These are phyloP conservation scores for Corymbia maculata DNA, from an alignment of 345 rosid species.

Conservation along the genomic window DNA sequence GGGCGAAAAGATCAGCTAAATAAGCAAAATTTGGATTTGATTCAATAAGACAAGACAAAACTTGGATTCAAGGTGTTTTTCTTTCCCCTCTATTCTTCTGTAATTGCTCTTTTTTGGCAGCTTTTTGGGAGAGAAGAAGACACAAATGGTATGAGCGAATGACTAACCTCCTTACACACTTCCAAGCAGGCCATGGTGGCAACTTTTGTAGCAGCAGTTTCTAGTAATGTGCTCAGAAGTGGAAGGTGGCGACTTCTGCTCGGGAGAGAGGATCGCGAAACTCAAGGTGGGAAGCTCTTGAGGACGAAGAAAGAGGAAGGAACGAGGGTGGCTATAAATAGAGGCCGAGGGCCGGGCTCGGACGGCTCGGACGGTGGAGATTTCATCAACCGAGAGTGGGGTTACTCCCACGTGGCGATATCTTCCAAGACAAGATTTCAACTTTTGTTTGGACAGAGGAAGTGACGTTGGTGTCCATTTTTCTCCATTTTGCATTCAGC, in stretches of 20 bases:
- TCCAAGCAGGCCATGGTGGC: slow-evolving; percentile 40
- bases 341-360: slow-evolving; percentile 4
- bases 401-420: slow-evolving; percentile 22
- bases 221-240: neutral
- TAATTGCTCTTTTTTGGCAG: neutral
- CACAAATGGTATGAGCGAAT: neutral
- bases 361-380: slow-evolving; percentile 44
- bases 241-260: neutral
- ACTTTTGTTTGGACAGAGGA: neutral
- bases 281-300: neutral
- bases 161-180: slow-evolving; percentile 44
- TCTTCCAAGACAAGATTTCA: neutral
- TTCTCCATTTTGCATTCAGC: neutral
- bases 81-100: neutral
- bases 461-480: neutral
- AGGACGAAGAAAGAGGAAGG: neutral
- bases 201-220: neutral
- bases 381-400: neutral
- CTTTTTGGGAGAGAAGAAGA: neutral
- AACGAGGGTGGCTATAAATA: slow-evolving; percentile 33
- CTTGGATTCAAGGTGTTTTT: neutral
- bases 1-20: neutral
- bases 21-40: neutral
- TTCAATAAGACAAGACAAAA: neutral
- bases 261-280: neutral